phyloP scores from a whole-genome alignment of 1,284 basidiomycete species.

The Apiotrichum gamsii region DNA sequence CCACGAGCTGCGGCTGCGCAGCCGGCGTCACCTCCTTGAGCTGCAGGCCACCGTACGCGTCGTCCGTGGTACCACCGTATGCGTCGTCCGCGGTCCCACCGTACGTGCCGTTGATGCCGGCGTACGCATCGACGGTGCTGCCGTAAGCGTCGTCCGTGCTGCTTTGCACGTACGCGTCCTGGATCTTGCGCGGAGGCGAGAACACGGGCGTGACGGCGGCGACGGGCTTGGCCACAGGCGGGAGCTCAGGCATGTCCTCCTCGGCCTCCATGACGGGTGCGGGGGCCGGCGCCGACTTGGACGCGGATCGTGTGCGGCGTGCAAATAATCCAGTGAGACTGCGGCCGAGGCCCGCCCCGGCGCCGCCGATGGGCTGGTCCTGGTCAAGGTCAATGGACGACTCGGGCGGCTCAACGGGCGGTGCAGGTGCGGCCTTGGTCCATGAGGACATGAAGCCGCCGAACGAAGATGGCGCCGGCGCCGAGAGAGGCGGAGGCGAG shows the following conservation, averaged over 20 bases:
- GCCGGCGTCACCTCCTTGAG: too few species aligned
- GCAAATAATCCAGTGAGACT: conserved; percentile 15
- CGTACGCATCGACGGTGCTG: too few species aligned
- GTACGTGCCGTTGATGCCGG: too few species aligned
- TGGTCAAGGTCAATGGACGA: conserved; percentile 1
- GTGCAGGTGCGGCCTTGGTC: background rate
- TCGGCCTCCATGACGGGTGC: background rate
- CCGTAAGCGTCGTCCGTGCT: too few species aligned
- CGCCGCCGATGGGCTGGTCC: background rate
- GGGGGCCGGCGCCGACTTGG: background rate
- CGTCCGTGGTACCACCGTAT: too few species aligned
- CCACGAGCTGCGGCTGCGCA: too few species aligned
- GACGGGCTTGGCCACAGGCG: background rate
- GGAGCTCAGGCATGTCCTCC: background rate
- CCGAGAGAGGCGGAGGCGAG: background rate
- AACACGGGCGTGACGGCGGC: background rate
- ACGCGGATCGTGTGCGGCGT: background rate
- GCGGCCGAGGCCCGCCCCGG: conserved; percentile 10
- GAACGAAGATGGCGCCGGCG: too few species aligned
- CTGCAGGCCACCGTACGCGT: too few species aligned
- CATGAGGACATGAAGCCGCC: too few species aligned
- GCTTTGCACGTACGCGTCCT: too few species aligned
- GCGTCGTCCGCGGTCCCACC: too few species aligned
- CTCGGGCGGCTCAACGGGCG: background rate
- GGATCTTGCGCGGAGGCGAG: background rate